phyloP scores from a whole-genome alignment of 331 rosid genomes.

The Dryas integrifolia region DNA sequence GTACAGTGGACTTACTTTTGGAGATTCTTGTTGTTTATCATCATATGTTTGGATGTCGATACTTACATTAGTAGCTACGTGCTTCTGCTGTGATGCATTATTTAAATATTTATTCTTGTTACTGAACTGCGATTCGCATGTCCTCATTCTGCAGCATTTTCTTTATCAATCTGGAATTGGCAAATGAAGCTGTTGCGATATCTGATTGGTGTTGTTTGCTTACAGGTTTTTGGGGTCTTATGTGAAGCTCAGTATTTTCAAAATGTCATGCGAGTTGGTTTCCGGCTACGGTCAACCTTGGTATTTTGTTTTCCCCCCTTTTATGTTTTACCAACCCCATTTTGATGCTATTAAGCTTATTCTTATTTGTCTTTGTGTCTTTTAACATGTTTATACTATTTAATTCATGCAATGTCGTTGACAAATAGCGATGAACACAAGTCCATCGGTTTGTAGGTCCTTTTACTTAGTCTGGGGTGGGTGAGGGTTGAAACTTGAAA shows the following conservation, averaged over 20 bases:
- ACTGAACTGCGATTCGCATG: not conserved
- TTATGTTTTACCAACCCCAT: not conserved
- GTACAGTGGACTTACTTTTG: not conserved
- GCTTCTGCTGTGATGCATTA: not conserved
- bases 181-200: slow-evolving; percentile 26
- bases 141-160: slow-evolving; percentile 4
- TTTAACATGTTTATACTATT: not conserved
- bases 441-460: not conserved
- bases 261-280: slow-evolving; percentile 95
- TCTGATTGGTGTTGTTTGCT: slow-evolving; percentile 27
- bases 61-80: not conserved
- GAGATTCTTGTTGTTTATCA: not conserved
- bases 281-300: slow-evolving; percentile 74
- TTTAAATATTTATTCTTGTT: not conserved
- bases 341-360: not conserved
- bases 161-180: not conserved
- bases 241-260: slow-evolving; percentile 96
- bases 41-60: not conserved
- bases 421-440: not conserved
- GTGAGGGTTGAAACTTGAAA: not conserved
- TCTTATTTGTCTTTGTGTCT: not conserved
- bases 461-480: slow-evolving; percentile 2
- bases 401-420: not conserved
- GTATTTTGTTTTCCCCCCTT: slow-evolving; percentile 33
- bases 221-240: slow-evolving; percentile 74